Evolutionary conservation across 1,139 yeast species (phyloP), one percentile per base, ranked within the genome.

Genomic region (Taphrina flavorubra): DNA sequence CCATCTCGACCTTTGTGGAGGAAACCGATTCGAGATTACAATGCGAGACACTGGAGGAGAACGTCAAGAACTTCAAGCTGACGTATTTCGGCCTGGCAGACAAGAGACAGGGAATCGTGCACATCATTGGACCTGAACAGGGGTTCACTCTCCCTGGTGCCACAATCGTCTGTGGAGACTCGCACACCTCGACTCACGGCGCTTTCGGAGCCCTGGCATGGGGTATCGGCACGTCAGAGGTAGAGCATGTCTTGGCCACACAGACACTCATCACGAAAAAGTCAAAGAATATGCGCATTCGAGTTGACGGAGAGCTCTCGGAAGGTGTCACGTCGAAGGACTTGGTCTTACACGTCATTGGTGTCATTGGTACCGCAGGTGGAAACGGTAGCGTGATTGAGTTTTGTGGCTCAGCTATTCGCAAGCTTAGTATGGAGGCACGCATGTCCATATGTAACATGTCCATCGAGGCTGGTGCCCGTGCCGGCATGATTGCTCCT

Each of bases 391-490:
- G 87, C 76, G 99, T 94, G 70, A 90, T 94, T 78, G 99, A 94
- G 81, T 94, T 92, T 81, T 95, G 97, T 61, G 99, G 99, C 78
- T 86, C 88, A 74, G 97, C 98, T 70, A 91, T 94, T 75, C 90
- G 89, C 78, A 85, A 84, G 72, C 85, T 94, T 72, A 87, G 96
- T 46, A 91, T 94, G 94, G 99, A 94, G 81, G 97, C 98, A n/a
- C 87, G 99, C 81, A 94, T 94, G 99, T 92, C 98, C 65, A 94
- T 94, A 81, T 94, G 99, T 84, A 94, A 94, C 79, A 94, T 94
- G 99, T 87, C 97, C 59, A 92, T 94, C 75, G 99, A 94, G 81
- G 99, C 89, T 70, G 99, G 99, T 81, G 99, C 99, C 39, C 88
- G 99, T 81, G 99, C 99, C 34, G 99, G 99, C 81, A 91, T 94